A percentile compares a stretch with the other conserved stretches of the same genome.
Evolutionary conservation across 2,329 filamentous ascomycete species (phyloP).

Genomic region (Thelonectria blattea): DNA sequence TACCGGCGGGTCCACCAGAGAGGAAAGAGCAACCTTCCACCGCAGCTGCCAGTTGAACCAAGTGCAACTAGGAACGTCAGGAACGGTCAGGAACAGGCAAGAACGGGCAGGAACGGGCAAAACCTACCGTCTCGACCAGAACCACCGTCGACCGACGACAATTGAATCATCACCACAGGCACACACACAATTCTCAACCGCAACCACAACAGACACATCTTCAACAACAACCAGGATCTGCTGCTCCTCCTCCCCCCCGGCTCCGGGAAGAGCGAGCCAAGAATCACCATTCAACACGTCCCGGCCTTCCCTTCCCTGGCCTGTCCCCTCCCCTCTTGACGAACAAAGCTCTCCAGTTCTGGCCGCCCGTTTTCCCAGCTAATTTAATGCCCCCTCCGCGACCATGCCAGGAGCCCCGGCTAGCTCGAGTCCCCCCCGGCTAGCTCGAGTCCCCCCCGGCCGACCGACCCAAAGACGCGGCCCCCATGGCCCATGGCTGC

Average conservation of each 20-base stretch:
- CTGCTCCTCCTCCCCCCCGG: neutral
- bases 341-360: neutral
- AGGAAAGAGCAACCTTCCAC: conserved; percentile 2
- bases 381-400: conserved; percentile 5
- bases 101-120: no score
- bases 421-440: no score
- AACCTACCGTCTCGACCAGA: neutral
- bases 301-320: neutral
- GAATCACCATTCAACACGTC: neutral
- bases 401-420: neutral
- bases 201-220: neutral
- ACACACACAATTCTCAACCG: neutral
- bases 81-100: neutral
- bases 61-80: neutral
- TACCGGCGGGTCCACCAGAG: neutral
- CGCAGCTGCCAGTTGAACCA: neutral
- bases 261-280: neutral
- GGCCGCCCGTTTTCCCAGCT: neutral
- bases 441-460: no score
- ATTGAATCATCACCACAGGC: neutral
- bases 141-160: neutral
- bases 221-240: neutral
- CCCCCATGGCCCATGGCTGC: neutral
- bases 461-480: neutral
- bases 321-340: neutral